Base-by-base conservation (phyloP, 768 basidiomycete genomes). In the Mycena galopus region DNA sequence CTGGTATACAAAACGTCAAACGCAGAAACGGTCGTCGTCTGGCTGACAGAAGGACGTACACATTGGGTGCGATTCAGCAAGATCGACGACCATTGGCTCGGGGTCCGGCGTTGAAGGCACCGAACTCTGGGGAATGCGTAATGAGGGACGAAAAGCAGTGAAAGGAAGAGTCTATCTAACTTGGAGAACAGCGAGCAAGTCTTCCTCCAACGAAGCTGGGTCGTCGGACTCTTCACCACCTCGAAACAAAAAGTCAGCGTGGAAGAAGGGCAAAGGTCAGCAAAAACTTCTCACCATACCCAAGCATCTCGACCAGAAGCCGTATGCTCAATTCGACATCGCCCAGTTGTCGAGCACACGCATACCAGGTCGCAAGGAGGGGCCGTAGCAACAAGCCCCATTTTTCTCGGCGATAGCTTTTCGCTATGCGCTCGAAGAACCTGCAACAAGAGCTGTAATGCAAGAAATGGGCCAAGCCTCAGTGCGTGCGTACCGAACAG, bases 351-450 rank as follows among this genome's bases (percentile, higher is more conserved):
- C 92, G 92, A 1, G 94, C 94, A 79, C 94, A 97, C 3, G 90
- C 86, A 81, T 94, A 94, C 94, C 95, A 96, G 39, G 91, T 90
- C 42, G 86, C 84, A 53, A 97, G 85, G 14, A 98, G 88, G 10
- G 94, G 90, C 58, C 87, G 86, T 19, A 97, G 86, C 83, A 98
- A 88, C 0, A 88, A 78, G 11, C 85, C 84, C 96, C 96, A 99
- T 60, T 88, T 86, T 80, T 98, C 96, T 61, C 89, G 86, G n/a
- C 93, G 90, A 78, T 98, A 98, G 0, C 92, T 93, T 79, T 91
- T 93, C 1, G 94, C 92, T 70, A 98, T 97, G 17, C 96, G 91
- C 78, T 97, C 97, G 80, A 96, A 96, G 83, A 97, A 99, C 57
- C 95, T 97, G 73, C 19, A 8, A 44, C 29, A n/a, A 53, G 0